A percentile compares a stretch with the other conserved stretches of the same genome.
phyloP scores from a whole-genome alignment of 805 yeast species.

The Wickerhamomyces ciferrii region DNA sequence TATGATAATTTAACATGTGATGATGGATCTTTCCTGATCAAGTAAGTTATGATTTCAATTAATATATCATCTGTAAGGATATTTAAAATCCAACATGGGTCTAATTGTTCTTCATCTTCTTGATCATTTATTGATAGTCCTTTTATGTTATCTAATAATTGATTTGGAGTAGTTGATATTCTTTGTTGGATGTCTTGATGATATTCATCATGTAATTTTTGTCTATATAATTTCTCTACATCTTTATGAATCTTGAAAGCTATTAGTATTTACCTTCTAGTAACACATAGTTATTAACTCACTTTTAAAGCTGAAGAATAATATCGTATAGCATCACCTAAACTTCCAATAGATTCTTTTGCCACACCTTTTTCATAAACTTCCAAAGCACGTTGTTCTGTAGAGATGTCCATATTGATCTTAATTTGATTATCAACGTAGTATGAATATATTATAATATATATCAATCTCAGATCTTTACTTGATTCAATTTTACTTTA shows the following conservation, averaged over 20 bases:
- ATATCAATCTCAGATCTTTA: too few species aligned
- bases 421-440: too few species aligned
- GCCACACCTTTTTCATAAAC: constrained; percentile 66
- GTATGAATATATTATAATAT: too few species aligned
- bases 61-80: constrained; percentile 57
- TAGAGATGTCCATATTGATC: constrained; percentile 3
- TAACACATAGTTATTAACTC: too few species aligned
- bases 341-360: constrained; percentile 66
- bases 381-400: constrained; percentile 43
- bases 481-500: too few species aligned
- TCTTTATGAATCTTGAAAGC: constrained; percentile 27
- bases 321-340: constrained; percentile 75
- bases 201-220: constrained; percentile 41
- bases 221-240: constrained; percentile 68
- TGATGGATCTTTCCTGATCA: constrained; percentile 46
- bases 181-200: constrained; percentile 21
- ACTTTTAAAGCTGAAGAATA: constrained; percentile 70
- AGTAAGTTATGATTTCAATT: constrained; percentile 39
- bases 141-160: constrained; percentile 10
- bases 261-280: too few species aligned
- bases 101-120: constrained; percentile 12
- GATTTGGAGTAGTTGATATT: background rate
- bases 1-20: constrained; percentile 61
- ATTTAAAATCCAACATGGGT: constrained; percentile 36
- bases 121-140: constrained; percentile 3